Base-by-base conservation (phyloP, 2,329 filamentous ascomycete genomes). In the Monilinia laxa region DNA sequence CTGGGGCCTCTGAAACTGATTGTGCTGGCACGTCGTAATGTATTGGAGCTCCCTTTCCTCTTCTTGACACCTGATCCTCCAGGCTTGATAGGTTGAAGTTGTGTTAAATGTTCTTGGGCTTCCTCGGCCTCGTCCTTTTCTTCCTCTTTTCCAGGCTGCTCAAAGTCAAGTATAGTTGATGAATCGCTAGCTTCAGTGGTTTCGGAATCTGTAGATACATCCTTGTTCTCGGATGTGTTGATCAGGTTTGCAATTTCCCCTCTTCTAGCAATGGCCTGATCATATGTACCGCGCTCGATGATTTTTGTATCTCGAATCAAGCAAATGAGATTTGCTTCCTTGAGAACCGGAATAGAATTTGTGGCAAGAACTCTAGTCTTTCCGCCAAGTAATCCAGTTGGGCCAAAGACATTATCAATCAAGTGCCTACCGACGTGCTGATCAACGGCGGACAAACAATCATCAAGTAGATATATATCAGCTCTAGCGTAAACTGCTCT, bases 361-460 rank as follows among this genome's bases (percentile, higher is more conserved):
- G 95, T 99, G 12, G 95, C 93, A 60, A 99, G 83, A 65, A 99
- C 91, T 71, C 94, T 88, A 9, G 94, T 97, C 80, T 98, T 98
- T 51, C 89, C 86, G 62, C 83, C 85, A 31, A 99, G 84, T 9
- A 99, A 82, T 71, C 95, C 95, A 69, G 89, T 90, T 5, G 90
- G 84, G 16, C 95, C 95, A 47, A 99, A 86, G 0, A 99, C 95
- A 70, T 95, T 92, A 76, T 98, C 91, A 74, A 97, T 97, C 67
- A 99, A 85, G 79, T 99, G 95, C 70, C 92, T 86, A 60, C 95
- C 95, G 68, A 99, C 95, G 76, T 99, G 95, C 71, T 96, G 94
- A 79, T 99, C 95, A n/a, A 99, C 95, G 0, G 96, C 95, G 20
- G 94, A 98, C 14, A 99, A 83, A 69, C 93, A 91, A 76, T 99